Conservation (phyloP, 2,329 filamentous ascomycete genomes). For the Pyricularia pennisetigena region DNA sequence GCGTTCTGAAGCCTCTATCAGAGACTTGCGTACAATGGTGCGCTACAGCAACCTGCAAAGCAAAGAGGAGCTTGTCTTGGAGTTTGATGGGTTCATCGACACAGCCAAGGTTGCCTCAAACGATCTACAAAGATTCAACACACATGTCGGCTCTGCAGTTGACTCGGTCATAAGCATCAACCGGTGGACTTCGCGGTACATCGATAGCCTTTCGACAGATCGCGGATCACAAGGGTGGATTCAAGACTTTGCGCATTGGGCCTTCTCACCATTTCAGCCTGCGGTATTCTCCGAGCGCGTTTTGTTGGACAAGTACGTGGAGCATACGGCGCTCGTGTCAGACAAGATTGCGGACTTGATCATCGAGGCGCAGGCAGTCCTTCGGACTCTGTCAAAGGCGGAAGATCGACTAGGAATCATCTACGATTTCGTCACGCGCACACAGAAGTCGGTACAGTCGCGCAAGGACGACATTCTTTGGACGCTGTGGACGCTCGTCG, state of each 20-base stretch:
- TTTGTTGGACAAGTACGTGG: constrained; percentile 64
- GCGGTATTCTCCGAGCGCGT: constrained; percentile 48
- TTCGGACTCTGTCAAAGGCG: constrained; percentile 54
- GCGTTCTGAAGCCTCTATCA: constrained; percentile 61
- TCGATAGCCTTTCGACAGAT: constrained; percentile 47
- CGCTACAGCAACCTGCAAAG: constrained; percentile 58
- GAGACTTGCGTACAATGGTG: constrained; percentile 65
- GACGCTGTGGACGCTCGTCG: constrained; percentile 64
- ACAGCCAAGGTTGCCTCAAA: constrained; percentile 53
- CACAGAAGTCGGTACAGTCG: constrained; percentile 46
- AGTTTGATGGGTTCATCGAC: constrained; percentile 69
- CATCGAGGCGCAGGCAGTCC: constrained; percentile 57
- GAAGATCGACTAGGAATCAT: constrained; percentile 63
- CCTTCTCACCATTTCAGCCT: constrained; percentile 54
- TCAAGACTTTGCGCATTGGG: constrained; percentile 29
- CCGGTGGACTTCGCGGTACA: constrained; percentile 61
- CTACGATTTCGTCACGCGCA: constrained; percentile 55
- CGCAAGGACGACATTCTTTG: constrained; percentile 58
- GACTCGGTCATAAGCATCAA: constrained; percentile 69
- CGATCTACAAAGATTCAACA: constrained; percentile 67
- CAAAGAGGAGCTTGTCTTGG: constrained; percentile 60
- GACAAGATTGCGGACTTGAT: constrained; percentile 61
- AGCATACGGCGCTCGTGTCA: constrained; percentile 60
- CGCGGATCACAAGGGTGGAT: constrained; percentile 17
- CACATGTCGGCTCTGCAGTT: constrained; percentile 61